Evolutionary conservation across 192 early-diverging fungal species (phyloP).

Genomic region (Coemansia nantahalensis): DNA sequence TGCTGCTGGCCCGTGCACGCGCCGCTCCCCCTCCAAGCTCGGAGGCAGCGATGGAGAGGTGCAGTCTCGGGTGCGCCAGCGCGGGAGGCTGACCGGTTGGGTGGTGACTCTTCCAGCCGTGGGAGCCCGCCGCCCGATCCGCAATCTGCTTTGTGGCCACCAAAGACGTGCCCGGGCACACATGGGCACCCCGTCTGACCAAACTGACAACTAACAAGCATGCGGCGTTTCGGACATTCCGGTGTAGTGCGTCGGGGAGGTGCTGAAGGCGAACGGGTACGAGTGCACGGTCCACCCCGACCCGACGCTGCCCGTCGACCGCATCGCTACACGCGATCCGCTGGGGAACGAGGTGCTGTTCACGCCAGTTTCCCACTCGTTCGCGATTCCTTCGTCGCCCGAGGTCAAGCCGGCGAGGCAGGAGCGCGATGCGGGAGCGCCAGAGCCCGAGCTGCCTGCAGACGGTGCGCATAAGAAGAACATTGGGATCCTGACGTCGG

Average conservation of each 20-base stretch:
- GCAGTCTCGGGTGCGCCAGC: no score
- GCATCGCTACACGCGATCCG: constrained; percentile 67
- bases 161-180: no score
- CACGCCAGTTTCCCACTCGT: constrained; percentile 58
- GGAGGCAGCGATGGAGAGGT: no score
- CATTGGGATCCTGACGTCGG: constrained; percentile 92
- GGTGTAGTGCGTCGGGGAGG: constrained; percentile 19
- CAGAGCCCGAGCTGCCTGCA: constrained; percentile 3
- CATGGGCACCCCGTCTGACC: no score
- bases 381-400: constrained; percentile 47
- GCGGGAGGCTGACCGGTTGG: no score
- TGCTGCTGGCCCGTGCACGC: no score
- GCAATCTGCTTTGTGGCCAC: no score
- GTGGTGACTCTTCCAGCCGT: no score
- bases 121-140: no score
- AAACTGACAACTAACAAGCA: no score
- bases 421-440: neutral
- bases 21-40: no score
- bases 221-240: no score
- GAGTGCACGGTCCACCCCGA: constrained; percentile 35
- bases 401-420: constrained; percentile 14
- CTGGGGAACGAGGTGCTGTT: constrained; percentile 78
- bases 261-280: constrained; percentile 6
- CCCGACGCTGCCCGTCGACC: constrained; percentile 23
- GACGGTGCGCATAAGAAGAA: constrained; percentile 62